Evolutionary conservation across 2,329 filamentous ascomycete species (phyloP), one percentile per base, ranked within the genome.

Genomic region (Neofusicoccum parvum): DNA sequence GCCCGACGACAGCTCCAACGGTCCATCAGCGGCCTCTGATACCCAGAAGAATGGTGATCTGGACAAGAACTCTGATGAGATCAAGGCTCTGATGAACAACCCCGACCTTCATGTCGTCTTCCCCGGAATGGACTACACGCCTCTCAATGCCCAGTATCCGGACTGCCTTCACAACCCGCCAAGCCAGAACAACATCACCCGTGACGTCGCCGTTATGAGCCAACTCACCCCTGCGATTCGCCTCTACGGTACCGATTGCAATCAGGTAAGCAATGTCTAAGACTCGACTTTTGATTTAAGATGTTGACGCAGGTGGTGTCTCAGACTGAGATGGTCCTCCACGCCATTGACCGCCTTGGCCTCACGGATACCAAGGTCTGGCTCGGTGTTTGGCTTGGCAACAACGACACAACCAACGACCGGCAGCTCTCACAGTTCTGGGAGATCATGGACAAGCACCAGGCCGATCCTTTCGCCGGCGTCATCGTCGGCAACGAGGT

Each of bases 231-330:
- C 96, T 75, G 89, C 88, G 3, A 86, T 98, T 54, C 90, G 94
- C 7, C 83, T 97, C 0, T 98, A 98, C 76, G 94, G 94, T 58
- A 98, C 92, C 12, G 94, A 98, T 80, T 98, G 94, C 84, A 97
- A 97, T 78, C 94, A 98, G 79, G 56, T 60, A 37, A 48, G 56
- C 11, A 46, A 3, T 48, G 56, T 39, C 17, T 46, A 9, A 20
- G 5, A 48, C n/a, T 11, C 2, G 17, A 48, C n/a, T 23, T n/a
- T n/a, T 12, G 43, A 39, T 20, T 17, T 10, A 5, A 14, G 43
- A 11, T 23, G 11, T 41, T 60, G 56, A 60, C 56, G 43, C 43
- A 60, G 43, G 12, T 45, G 27, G 10, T 60, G 41, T 60, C 41
- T 48, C 56, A 60, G 56, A 98, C 94, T 0, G 87, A 97, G 77